Evolutionary conservation across 257 asterid genomes (phyloP).

Genomic region (Lavandula angustifolia): DNA sequence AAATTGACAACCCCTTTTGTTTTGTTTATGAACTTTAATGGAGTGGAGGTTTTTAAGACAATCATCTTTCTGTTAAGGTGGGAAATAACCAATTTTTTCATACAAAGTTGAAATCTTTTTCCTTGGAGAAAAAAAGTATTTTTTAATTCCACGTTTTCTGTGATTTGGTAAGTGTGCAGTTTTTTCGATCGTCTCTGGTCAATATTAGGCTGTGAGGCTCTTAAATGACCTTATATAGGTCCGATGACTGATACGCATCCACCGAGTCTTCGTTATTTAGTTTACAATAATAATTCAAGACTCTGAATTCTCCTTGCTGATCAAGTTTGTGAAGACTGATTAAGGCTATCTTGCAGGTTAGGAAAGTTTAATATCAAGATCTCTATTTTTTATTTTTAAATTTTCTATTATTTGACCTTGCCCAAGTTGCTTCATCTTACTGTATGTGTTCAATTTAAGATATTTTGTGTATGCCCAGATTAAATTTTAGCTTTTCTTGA

Average conservation of each 20-base stretch:
- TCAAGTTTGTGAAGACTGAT: conserved; percentile 17
- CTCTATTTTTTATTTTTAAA: background rate
- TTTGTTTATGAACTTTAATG: conserved; percentile 13
- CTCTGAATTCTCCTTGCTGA: conserved; percentile 18
- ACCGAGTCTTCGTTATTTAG: conserved; percentile 20
- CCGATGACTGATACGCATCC: conserved; percentile 27
- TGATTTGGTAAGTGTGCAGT: conserved; percentile 32
- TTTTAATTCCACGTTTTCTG: conserved; percentile 13
- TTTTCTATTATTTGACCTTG: conserved; percentile 1
- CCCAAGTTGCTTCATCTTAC: conserved; percentile 25
- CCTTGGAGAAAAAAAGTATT: background rate
- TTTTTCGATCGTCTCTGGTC: conserved; percentile 38
- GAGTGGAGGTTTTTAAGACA: conserved; percentile 27
- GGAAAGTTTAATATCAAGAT: conserved; percentile 4
- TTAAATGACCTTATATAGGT: conserved; percentile 34
- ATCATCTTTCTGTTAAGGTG: conserved; percentile 31
- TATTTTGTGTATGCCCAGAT: conserved; percentile 17
- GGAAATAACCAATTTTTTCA: conserved; percentile 37
- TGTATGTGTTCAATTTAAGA: conserved; percentile 26
- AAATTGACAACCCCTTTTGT: conserved; percentile 24
- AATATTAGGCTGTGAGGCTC: conserved; percentile 39
- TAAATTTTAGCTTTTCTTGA: background rate
- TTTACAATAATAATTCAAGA: conserved; percentile 26
- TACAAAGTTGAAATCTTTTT: conserved; percentile 14
- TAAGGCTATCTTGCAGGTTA: conserved; percentile 20